Percentiles rank a stretch among this genome's conserved stretches.
Conservation (phyloP, 2,329 filamentous ascomycete genomes). For the Fusarium sp. region DNA sequence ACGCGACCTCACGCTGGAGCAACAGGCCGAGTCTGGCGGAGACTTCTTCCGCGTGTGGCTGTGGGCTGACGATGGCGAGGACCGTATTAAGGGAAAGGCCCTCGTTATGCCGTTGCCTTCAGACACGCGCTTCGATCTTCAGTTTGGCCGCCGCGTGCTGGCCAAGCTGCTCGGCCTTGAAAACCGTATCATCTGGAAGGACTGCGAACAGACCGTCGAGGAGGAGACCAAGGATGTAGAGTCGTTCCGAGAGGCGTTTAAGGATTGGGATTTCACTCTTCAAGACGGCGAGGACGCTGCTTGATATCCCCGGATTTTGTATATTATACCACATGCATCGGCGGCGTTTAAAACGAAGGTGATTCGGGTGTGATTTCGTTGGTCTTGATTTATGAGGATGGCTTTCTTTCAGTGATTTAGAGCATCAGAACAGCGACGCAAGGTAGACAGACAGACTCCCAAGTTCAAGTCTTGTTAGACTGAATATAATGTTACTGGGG, state of each 20-base stretch:
- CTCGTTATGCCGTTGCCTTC: conserved; percentile 78
- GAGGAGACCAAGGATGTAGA: conserved; percentile 84
- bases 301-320: conserved; percentile 15
- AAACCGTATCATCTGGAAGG: conserved; percentile 81
- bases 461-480: no score
- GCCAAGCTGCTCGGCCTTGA: conserved; percentile 88
- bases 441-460: not conserved
- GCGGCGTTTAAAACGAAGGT: conserved; percentile 34
- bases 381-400: conserved; percentile 3
- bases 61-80: conserved; percentile 69
- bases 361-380: not conserved
- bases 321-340: conserved; percentile 20
- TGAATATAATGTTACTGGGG: no score
- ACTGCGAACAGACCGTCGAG: conserved; percentile 77
- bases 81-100: conserved; percentile 66
- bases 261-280: conserved; percentile 84
- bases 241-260: conserved; percentile 82
- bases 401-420: not conserved
- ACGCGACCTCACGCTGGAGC: conserved; percentile 59
- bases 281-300: conserved; percentile 21
- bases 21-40: conserved; percentile 57
- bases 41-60: conserved; percentile 88
- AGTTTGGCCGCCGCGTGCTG: conserved; percentile 87
- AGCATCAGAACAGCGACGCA: not conserved
- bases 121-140: conserved; percentile 83